Base-by-base conservation (phyloP, 2,329 filamentous ascomycete species). In the Trichoderma sp. region DNA sequence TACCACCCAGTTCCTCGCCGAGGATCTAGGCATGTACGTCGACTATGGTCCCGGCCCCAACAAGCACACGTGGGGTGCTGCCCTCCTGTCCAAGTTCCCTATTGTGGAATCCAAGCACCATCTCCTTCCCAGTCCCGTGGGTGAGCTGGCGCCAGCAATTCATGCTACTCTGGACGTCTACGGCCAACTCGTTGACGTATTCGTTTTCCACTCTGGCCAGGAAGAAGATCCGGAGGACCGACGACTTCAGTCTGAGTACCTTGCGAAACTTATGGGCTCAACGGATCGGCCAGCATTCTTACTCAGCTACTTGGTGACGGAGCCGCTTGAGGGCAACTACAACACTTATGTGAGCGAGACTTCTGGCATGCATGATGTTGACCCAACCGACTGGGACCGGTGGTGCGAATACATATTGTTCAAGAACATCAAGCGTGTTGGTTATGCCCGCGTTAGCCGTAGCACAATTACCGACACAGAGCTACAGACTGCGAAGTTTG, bases 351-450 rank as follows among this genome's bases (percentile, higher is more conserved):
- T 98, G 28, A 93, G 93, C 71, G 88, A 94, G 68, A 85, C 85
- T 72, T 97, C 93, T 72, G 93, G 94, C 11, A 99, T 99, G 96
- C 91, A 93, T 78, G 96, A 99, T 78, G 96, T 99, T 64, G 96
- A 99, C 78, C 89, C 91, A 0, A 91, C 86, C 3, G 96, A 99
- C 80, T 97, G 94, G 94, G 96, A 99, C 81, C 87, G 96, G 70
- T 99, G 96, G 96, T 99, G 96, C 84, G 95, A 99, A 84, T 99
- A 99, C 82, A 98, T 99, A 75, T 84, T 99, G 30, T 99, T 94
- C 86, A 98, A 98, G 86, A 91, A 91, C 14, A 83, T 99, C 74
- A 91, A 91, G 82, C 88, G 95, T 73, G 91, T 92, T 0, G 95
- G 94, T 1, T 99, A 99, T 80, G 96, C 96, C 4, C 87, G 96